Conservation (phyloP, 2,329 filamentous ascomycete species). For the Fusarium sp. region DNA sequence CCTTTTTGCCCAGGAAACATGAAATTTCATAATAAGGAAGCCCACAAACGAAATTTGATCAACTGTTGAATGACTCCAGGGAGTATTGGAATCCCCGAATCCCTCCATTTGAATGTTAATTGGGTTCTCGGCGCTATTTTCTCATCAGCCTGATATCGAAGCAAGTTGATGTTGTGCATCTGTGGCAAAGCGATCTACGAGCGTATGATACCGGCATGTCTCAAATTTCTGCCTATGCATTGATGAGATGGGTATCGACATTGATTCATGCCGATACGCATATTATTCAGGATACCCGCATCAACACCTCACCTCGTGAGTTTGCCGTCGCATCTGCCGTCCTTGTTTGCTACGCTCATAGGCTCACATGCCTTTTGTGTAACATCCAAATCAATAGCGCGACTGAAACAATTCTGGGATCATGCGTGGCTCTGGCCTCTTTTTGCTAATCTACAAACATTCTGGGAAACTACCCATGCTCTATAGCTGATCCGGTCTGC, state of each 20-base stretch:
- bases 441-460: not conserved
- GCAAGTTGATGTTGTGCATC: not conserved
- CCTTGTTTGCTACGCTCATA: not conserved
- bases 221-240: not conserved
- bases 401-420: not conserved
- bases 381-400: not conserved
- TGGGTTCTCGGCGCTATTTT: not conserved
- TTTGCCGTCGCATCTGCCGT: not conserved
- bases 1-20: not conserved
- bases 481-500: not conserved
- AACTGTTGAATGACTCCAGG: not conserved
- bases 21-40: not conserved
- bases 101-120: not conserved
- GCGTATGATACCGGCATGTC: not conserved
- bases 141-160: not conserved
- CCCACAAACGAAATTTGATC: not conserved
- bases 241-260: not conserved
- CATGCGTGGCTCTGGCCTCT: not conserved
- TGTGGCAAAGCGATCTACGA: not conserved
- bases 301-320: conserved; percentile 12
- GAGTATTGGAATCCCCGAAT: not conserved
- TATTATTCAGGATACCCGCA: not conserved
- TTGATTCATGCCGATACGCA: not conserved
- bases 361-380: conserved; percentile 2
- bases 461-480: not conserved